phyloP scores from a whole-genome alignment of 768 basidiomycete species.

The Gymnopilus dilepis region DNA sequence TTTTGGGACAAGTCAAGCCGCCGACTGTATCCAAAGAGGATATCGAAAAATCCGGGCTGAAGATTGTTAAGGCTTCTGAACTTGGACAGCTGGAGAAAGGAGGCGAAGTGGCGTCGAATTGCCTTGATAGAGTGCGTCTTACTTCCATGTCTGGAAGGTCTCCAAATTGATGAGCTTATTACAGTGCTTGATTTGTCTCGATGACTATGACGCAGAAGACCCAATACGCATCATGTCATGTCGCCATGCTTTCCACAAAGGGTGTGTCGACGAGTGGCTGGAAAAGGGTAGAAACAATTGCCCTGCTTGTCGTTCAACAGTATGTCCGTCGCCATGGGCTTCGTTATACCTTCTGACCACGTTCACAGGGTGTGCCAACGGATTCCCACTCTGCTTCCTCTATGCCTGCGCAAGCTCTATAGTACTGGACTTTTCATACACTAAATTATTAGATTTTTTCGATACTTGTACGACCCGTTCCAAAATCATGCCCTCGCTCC shows the following conservation, averaged over 20 bases:
- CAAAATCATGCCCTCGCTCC: slow-evolving; percentile 4
- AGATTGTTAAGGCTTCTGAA: slow-evolving; percentile 66
- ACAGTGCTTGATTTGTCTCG: slow-evolving; percentile 86
- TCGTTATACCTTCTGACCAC: neutral
- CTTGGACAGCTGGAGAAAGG: slow-evolving; percentile 60
- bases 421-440: slow-evolving; percentile 7
- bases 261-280: slow-evolving; percentile 90
- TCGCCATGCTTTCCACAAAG: slow-evolving; percentile 88
- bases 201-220: slow-evolving; percentile 81
- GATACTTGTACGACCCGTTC: slow-evolving; percentile 4
- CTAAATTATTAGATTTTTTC: slow-evolving; percentile 15
- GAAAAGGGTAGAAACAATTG: slow-evolving; percentile 88
- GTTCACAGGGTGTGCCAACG: slow-evolving; percentile 37
- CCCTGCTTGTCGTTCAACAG: slow-evolving; percentile 86
- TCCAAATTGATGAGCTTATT: slow-evolving; percentile 7
- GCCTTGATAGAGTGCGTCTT: slow-evolving; percentile 72
- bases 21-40: slow-evolving; percentile 84
- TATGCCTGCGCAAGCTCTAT: slow-evolving; percentile 18
- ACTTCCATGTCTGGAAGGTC: neutral
- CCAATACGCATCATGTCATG: slow-evolving; percentile 83
- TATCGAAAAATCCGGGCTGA: slow-evolving; percentile 82
- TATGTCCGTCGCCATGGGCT: slow-evolving; percentile 33
- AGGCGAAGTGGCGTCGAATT: slow-evolving; percentile 76
- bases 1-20: slow-evolving; percentile 83
- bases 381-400: slow-evolving; percentile 23